phyloP scores from a whole-genome alignment of 2,329 filamentous ascomycete species.

The Trichoderma sp. region DNA sequence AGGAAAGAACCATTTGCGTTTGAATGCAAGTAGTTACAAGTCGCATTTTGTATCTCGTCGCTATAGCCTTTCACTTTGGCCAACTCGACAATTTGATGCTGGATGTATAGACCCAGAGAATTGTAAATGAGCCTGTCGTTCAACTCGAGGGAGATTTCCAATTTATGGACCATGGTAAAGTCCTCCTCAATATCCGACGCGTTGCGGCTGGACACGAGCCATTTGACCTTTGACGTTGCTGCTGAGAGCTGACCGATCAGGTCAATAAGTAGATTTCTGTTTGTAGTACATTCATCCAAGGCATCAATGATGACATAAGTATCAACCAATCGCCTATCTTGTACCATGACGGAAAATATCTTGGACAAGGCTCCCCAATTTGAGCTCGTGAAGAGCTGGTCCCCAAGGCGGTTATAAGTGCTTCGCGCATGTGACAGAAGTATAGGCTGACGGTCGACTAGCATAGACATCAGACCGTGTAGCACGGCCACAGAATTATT shows the following conservation, averaged over 20 bases:
- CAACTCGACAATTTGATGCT: neutral
- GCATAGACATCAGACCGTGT: slow-evolving; percentile 48
- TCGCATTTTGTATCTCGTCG: slow-evolving; percentile 5
- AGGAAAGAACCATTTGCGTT: slow-evolving; percentile 38
- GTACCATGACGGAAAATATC: slow-evolving; percentile 47
- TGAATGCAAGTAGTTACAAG: slow-evolving; percentile 25
- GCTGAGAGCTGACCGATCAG: slow-evolving; percentile 37
- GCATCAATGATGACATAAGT: slow-evolving; percentile 50
- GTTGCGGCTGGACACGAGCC: slow-evolving; percentile 25
- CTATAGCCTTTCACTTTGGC: neutral
- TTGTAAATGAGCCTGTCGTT: neutral
- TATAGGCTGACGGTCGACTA: slow-evolving; percentile 41
- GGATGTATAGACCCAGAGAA: neutral
- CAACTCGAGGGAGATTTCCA: neutral
- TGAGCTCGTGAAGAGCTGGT: slow-evolving; percentile 44
- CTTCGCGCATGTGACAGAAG: slow-evolving; percentile 42
- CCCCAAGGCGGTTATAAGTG: slow-evolving; percentile 42
- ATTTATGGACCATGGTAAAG: neutral
- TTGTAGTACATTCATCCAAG: slow-evolving; percentile 46
- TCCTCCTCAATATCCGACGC: slow-evolving; percentile 29
- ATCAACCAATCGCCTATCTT: slow-evolving; percentile 37
- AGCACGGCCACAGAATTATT: slow-evolving; percentile 48
- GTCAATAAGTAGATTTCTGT: slow-evolving; percentile 44
- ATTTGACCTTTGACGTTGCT: slow-evolving; percentile 33
- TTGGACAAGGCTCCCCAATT: slow-evolving; percentile 44